Evolutionary conservation across 2,329 filamentous ascomycete species (phyloP), one percentile per base, ranked within the genome.

Genomic region (Capronia epimyces): DNA sequence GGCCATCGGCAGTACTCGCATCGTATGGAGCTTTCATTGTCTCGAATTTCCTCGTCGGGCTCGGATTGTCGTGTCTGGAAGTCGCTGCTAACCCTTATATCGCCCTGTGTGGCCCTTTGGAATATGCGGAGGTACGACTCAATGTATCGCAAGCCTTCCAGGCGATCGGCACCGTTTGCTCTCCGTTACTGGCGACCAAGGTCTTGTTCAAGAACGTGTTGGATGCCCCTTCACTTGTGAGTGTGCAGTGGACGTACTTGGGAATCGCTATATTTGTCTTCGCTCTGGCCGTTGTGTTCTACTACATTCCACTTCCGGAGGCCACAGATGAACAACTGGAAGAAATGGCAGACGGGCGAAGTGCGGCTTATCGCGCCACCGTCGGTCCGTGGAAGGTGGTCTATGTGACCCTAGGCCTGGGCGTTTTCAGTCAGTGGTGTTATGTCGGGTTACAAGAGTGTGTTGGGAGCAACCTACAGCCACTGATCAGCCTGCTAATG

Each of bases 201-300:
- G 79, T 80, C 0, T 71, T 83, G 22, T 82, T 82, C 66, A 72
- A 70, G 29, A 64, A 66, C n/a, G 68, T 72, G 1, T 63, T 63
- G 3, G 67, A 76, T 49, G 75, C 76, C 0, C 69, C 73, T 1
- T 75, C 72, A 8, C 63, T 84, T 21, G 76, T 83, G 49, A 73
- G 80, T 48, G 79, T 82, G 1, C 81, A 84, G 62, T 84, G 80
- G 79, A 75, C 80, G 0, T 84, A 84, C 53, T 74, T 83, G 2
- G 81, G 78, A 6, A 82, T 84, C 50, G 74, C 79, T 1, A 70
- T 83, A 10, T 81, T 82, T 59, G 80, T 77, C 22, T 71, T 82
- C 41, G 64, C 76, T 2, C 69, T 84, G 10, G 80, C 80, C 1
- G 69, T 82, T 8, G 71, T 72, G 2, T 83, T 81, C 63, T 81